phyloP scores from a whole-genome alignment of 768 basidiomycete species.

The Cantharellus anzutake region DNA sequence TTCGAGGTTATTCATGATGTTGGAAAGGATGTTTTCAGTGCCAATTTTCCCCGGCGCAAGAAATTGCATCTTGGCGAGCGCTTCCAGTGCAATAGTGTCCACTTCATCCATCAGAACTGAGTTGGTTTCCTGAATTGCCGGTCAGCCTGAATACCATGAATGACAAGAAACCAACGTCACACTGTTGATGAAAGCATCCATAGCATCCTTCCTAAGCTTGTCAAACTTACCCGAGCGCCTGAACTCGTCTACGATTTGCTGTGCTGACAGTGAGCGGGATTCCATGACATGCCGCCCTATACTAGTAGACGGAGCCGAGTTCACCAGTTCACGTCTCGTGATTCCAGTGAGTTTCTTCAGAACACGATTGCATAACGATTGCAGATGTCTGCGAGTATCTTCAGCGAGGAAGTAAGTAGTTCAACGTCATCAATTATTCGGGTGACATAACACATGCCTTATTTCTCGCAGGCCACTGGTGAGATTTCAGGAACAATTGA shows the following conservation, averaged over 20 bases:
- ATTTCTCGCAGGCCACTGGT: no score
- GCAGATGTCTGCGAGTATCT: conserved; percentile 50
- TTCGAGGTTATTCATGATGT: neutral
- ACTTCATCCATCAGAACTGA: neutral
- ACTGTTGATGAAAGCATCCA: neutral
- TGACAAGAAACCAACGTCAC: neutral
- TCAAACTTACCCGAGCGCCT: neutral
- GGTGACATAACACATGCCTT: no score
- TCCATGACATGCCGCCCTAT: no score
- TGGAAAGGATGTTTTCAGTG: neutral
- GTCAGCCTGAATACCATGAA: neutral
- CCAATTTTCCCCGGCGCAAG: neutral
- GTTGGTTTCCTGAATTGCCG: neutral
- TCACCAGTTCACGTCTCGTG: neutral
- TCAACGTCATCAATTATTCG: no score
- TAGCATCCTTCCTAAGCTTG: neutral
- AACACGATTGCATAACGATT: no score
- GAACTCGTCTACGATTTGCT: neutral
- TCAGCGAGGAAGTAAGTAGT: conserved; percentile 34
- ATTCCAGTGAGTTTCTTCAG: neutral
- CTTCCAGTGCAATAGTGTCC: neutral
- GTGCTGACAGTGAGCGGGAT: neutral
- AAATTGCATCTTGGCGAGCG: neutral
- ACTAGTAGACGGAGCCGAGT: neutral
- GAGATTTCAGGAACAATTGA: no score